Evolutionary conservation across 1,284 basidiomycete genomes (phyloP).

Genomic region (Puccinia hordei): DNA sequence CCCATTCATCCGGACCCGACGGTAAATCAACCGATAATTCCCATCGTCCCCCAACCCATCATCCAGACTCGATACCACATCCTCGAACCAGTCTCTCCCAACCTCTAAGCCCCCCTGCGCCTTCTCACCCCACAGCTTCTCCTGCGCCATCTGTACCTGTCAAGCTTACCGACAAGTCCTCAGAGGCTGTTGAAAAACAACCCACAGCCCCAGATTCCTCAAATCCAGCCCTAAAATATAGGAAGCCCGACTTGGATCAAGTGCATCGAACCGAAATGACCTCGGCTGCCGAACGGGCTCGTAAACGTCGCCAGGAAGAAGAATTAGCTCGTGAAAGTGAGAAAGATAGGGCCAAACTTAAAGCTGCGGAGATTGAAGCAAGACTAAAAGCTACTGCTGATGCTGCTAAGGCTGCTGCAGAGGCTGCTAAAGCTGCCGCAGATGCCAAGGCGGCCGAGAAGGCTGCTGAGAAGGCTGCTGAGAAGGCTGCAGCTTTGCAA

Average conservation of each 20-base stretch:
- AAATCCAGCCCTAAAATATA: constrained; percentile 3
- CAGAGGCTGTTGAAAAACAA: background rate
- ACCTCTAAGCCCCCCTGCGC: constrained; percentile 10
- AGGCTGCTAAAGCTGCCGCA: constrained; percentile 17
- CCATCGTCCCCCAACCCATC: background rate
- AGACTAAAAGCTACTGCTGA: constrained; percentile 64
- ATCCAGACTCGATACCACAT: background rate
- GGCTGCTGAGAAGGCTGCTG: constrained; percentile 26
- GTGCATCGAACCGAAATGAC: constrained; percentile 83
- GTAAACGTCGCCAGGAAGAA: constrained; percentile 73
- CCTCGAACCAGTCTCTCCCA: constrained; percentile 35
- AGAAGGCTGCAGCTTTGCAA: constrained; percentile 23
- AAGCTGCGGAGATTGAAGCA: constrained; percentile 81
- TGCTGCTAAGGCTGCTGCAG: constrained; percentile 17
- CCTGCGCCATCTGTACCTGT: background rate
- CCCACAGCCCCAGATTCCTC: background rate
- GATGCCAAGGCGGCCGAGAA: constrained; percentile 6
- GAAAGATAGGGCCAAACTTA: constrained; percentile 77
- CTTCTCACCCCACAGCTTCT: background rate
- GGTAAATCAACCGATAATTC: background rate
- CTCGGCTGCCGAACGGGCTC: constrained; percentile 80
- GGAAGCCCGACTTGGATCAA: constrained; percentile 67
- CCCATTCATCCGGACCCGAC: background rate
- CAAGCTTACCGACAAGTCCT: background rate
- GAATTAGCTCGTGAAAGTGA: constrained; percentile 81